These are phyloP conservation scores for Trichoderma simmonsii DNA, from an alignment of 2,329 filamentous ascomycete genomes.

Conservation along the genomic window DNA sequence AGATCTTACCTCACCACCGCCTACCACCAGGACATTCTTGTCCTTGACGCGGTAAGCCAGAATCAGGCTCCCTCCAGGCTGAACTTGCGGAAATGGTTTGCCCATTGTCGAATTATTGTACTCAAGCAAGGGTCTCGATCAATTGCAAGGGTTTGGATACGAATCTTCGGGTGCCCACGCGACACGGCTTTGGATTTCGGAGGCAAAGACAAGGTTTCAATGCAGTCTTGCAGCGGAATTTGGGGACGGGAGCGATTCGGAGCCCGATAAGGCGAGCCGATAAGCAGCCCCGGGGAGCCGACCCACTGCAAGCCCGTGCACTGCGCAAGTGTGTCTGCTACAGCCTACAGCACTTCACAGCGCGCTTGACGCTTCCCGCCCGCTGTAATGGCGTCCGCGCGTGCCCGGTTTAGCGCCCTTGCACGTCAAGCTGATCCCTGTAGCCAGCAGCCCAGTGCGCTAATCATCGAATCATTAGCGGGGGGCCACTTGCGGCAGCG, in stretches of 20 bases:
- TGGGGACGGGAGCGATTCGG: not conserved
- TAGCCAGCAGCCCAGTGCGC: not conserved
- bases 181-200: not conserved
- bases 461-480: constrained; percentile 1
- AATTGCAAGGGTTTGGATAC: constrained; percentile 12
- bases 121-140: constrained; percentile 1
- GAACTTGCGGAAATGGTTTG: constrained; percentile 68
- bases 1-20: constrained; percentile 78
- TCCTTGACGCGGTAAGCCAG: constrained; percentile 92
- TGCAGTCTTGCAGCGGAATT: not conserved
- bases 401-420: not conserved
- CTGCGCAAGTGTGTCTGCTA: not conserved
- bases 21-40: constrained; percentile 87
- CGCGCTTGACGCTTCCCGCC: constrained; percentile 4
- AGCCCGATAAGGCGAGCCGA: not conserved
- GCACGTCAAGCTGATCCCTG: not conserved
- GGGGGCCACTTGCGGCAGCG: not conserved
- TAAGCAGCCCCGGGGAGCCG: not conserved
- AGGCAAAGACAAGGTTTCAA: not conserved
- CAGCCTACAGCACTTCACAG: not conserved
- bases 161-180: not conserved
- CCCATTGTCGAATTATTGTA: constrained; percentile 28
- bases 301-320: not conserved
- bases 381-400: constrained; percentile 6
- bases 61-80: constrained; percentile 89